A percentile compares a stretch with the other conserved stretches of the same genome.
These are phyloP conservation scores for Neonectria coccinea DNA, from an alignment of 2,329 filamentous ascomycete genomes.

Conservation along the genomic window DNA sequence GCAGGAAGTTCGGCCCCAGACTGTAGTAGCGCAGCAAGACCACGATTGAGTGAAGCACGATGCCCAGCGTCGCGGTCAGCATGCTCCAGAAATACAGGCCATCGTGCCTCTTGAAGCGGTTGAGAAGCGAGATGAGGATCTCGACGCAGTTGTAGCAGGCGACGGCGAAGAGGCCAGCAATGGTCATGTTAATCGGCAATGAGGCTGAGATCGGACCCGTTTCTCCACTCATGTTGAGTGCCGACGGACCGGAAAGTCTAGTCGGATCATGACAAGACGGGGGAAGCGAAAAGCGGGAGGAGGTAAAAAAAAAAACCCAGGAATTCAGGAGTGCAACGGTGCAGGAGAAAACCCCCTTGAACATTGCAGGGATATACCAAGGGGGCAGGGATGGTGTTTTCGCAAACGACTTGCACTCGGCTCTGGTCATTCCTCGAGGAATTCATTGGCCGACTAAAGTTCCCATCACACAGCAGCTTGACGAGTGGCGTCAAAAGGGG, in stretches of 20 bases:
- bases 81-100: conserved; percentile 5
- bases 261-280: neutral
- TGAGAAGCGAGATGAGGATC: neutral
- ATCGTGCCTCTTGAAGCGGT: neutral
- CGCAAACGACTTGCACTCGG: too few species aligned
- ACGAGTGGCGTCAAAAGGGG: neutral
- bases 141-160: conserved; percentile 1
- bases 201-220: neutral
- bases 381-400: too few species aligned
- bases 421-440: neutral
- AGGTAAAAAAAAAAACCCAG: neutral
- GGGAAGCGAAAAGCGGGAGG: neutral
- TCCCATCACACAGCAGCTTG: neutral
- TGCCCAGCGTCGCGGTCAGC: neutral
- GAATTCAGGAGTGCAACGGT: neutral
- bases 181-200: neutral
- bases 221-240: conserved; percentile 1
- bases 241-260: neutral
- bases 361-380: neutral
- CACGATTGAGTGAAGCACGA: neutral
- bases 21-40: conserved; percentile 3
- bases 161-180: neutral
- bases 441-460: neutral
- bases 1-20: neutral
- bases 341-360: neutral